Percentiles rank a stretch among this genome's conserved stretches.
These are phyloP conservation scores for Phytophthora multivora DNA, from an alignment of 352 stramenopile species.

Conservation along the genomic window DNA sequence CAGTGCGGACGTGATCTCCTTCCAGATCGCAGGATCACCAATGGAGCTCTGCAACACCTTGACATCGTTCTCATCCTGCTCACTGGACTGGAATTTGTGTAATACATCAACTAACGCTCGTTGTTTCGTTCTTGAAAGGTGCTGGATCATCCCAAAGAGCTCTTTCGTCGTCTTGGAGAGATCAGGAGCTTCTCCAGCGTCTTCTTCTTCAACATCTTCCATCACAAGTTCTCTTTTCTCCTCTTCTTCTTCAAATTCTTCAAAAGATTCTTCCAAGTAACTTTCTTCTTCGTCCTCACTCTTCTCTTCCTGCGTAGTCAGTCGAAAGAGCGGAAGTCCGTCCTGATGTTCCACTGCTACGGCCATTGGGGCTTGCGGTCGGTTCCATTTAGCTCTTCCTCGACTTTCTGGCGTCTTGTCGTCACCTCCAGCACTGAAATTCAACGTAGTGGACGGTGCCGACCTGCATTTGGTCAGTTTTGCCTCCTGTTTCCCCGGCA, in stretches of 20 bases:
- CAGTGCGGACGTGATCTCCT: conserved; percentile 57
- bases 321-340: conserved; percentile 35
- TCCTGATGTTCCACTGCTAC: conserved; percentile 46
- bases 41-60: conserved; percentile 64
- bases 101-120: conserved; percentile 61
- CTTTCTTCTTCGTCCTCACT: conserved; percentile 50
- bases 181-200: conserved; percentile 8
- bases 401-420: conserved; percentile 6
- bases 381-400: conserved; percentile 57
- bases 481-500: conserved; percentile 17
- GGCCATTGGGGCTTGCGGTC: conserved; percentile 48
- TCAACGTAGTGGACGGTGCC: conserved; percentile 50
- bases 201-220: conserved; percentile 31
- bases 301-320: conserved; percentile 28
- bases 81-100: conserved; percentile 63
- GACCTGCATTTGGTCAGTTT: conserved; percentile 38
- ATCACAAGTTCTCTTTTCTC: conserved; percentile 34
- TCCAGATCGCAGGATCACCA: conserved; percentile 76
- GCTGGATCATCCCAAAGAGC: conserved; percentile 68
- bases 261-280: conserved; percentile 86
- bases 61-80: conserved; percentile 57
- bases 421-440: conserved; percentile 17
- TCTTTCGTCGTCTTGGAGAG: conserved; percentile 63
- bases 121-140: conserved; percentile 74
- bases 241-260: conserved; percentile 73